Percentiles rank a stretch among this genome's conserved stretches.
Evolutionary conservation across 2,329 filamentous ascomycete species (phyloP).

Genomic region (Calonectria leucothoes): DNA sequence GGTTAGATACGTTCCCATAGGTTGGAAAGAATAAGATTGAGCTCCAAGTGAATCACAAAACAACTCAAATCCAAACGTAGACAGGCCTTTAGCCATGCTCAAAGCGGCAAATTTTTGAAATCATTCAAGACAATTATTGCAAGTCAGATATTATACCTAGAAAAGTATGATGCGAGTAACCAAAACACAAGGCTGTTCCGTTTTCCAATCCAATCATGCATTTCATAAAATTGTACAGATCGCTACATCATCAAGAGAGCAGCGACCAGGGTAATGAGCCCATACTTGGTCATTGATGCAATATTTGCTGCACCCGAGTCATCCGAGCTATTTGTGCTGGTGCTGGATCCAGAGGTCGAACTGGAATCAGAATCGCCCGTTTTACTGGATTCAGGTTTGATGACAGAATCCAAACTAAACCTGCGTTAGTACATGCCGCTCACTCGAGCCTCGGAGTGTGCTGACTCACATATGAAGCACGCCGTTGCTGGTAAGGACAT

Average conservation of each 20-base stretch:
- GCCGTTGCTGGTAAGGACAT: conserved; percentile 36
- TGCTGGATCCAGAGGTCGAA: conserved; percentile 5
- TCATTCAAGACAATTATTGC: not conserved
- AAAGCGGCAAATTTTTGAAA: not conserved
- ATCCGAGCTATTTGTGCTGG: not conserved
- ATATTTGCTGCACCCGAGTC: conserved; percentile 2
- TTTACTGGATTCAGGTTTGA: conserved; percentile 10
- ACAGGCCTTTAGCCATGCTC: no score
- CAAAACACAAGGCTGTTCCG: no score
- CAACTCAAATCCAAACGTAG: not conserved
- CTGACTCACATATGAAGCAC: conserved; percentile 34
- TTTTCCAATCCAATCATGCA: not conserved
- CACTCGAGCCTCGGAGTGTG: not conserved
- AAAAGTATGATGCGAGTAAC: no score
- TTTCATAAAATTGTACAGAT: not conserved
- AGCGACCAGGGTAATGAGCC: not conserved
- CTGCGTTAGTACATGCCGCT: not conserved
- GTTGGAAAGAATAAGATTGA: no score
- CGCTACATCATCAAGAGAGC: conserved; percentile 17
- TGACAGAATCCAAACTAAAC: conserved; percentile 10
- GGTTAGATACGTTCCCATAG: not conserved
- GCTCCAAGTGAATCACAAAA: no score
- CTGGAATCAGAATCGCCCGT: not conserved
- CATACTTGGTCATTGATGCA: not conserved
- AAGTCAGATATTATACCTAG: no score